Base-by-base conservation (phyloP, 768 basidiomycete genomes). In the Boletus barrowsii region DNA sequence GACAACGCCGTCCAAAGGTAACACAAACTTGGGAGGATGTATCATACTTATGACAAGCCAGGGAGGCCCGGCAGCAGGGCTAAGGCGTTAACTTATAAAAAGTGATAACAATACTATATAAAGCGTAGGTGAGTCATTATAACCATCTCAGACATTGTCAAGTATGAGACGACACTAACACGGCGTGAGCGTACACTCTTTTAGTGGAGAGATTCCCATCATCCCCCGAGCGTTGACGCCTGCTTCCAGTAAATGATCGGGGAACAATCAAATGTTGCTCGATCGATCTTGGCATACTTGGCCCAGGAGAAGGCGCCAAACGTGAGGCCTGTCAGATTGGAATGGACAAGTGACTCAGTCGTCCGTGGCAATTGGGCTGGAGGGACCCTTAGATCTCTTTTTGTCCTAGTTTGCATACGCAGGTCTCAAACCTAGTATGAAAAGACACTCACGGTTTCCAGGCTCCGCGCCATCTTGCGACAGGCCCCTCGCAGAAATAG, bases 401-500 rank as follows among this genome's bases (percentile, higher is more conserved):
- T 84, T 83, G 67, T 86, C 85, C 80, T 85, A 63, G 42, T 61
- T 42, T 57, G 66, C 63, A 62, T 69, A 66, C 58, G 62, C 64
- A 58, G 63, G 55, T 42, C 63, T 60, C 50, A 55, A 32, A 57
- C 49, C 49, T 20, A 29, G 2, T 9, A 45, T 32, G 10, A 15
- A 37, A 35, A 47, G 51, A 48, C 49, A 40, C 71, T 53, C 58
- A 90, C 88, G 4, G 84, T 87, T 71, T 93, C 91, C 33, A 91
- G 90, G 63, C 87, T 88, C 90, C 90, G 60, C 89, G 75, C 91
- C 91, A 93, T 48, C 80, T 81, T 2, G 87, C 83, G 42, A 93
- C 79, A 33, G 88, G 88, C 65, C n/a, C n/a, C n/a, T 93, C 90
- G 62, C 86, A 90, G 64, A 89, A 93, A 47, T 88, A 75, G 6